phyloP scores from a whole-genome alignment of 139 green algal species.

The Closterium sp. region DNA sequence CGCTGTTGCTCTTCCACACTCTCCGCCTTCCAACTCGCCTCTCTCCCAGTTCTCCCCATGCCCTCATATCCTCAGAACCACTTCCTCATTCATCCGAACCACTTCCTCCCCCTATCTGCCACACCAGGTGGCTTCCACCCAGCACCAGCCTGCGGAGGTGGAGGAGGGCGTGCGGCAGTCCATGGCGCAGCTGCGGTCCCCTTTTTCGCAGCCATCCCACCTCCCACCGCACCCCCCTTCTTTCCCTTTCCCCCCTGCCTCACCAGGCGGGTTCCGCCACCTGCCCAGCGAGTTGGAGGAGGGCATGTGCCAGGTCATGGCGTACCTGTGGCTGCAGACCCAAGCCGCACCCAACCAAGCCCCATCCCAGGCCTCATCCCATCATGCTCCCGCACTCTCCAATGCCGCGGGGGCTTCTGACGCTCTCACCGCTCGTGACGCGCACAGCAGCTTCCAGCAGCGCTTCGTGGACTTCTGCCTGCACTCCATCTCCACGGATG shows the following conservation, averaged over 20 bases:
- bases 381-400: background rate
- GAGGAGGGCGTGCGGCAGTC: background rate
- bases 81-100: background rate
- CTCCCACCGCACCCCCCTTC: background rate
- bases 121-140: background rate
- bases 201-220: background rate
- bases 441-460: constrained; percentile 8
- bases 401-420: background rate
- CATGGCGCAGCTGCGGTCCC: no score
- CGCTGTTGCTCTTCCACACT: no score
- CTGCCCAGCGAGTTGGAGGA: constrained; percentile 76
- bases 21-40: no score
- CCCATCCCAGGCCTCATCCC: background rate
- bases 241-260: background rate
- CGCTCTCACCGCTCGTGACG: background rate
- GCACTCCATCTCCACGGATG: constrained; percentile 81
- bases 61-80: no score
- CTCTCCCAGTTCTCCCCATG: no score
- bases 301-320: constrained; percentile 91
- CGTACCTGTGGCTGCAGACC: constrained; percentile 76
- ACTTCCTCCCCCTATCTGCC: background rate
- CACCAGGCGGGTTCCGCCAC: constrained; percentile 35
- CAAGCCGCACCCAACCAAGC: background rate
- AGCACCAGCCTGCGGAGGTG: background rate
- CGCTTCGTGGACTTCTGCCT: constrained; percentile 61